phyloP scores from a whole-genome alignment of 1,284 basidiomycete genomes.

The Sanghuangporus sanghuang region DNA sequence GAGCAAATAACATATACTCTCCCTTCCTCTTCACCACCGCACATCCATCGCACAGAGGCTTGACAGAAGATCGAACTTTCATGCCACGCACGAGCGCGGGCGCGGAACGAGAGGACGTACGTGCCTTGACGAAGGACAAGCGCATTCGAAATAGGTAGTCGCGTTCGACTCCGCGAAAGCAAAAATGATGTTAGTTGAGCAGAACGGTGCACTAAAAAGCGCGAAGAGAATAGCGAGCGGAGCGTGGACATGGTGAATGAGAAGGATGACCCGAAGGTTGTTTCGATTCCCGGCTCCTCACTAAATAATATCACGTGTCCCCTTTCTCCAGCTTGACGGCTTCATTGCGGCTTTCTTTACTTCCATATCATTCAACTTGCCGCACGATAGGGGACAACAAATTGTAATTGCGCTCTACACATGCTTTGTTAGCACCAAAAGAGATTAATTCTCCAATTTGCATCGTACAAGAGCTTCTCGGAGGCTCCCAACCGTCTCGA shows the following conservation, averaged over 20 bases:
- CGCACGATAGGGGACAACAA: too few relatives aligned
- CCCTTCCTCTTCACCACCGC: slow-evolving; percentile 85
- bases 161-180: slow-evolving; percentile 22
- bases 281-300: neutral
- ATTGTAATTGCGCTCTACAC: too few relatives aligned
- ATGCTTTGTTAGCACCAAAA: too few relatives aligned
- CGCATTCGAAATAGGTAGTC: slow-evolving; percentile 26
- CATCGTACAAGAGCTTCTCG: too few relatives aligned
- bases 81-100: slow-evolving; percentile 66
- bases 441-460: too few relatives aligned
- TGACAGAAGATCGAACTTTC: slow-evolving; percentile 95
- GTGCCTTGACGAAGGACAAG: slow-evolving; percentile 29
- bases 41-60: slow-evolving; percentile 89
- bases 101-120: slow-evolving; percentile 22
- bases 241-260: slow-evolving; percentile 41
- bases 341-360: too few relatives aligned
- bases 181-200: slow-evolving; percentile 25
- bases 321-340: too few relatives aligned
- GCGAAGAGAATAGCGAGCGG: slow-evolving; percentile 57
- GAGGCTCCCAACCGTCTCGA: slow-evolving; percentile 17
- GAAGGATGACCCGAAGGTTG: neutral
- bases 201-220: slow-evolving; percentile 52
- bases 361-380: too few relatives aligned
- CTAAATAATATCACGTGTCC: slow-evolving; percentile 19
- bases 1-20: slow-evolving; percentile 91